A percentile compares a stretch with the other conserved stretches of the same genome.
Conservation (phyloP, 208 protist genomes). For the Phytomonas serpens region DNA sequence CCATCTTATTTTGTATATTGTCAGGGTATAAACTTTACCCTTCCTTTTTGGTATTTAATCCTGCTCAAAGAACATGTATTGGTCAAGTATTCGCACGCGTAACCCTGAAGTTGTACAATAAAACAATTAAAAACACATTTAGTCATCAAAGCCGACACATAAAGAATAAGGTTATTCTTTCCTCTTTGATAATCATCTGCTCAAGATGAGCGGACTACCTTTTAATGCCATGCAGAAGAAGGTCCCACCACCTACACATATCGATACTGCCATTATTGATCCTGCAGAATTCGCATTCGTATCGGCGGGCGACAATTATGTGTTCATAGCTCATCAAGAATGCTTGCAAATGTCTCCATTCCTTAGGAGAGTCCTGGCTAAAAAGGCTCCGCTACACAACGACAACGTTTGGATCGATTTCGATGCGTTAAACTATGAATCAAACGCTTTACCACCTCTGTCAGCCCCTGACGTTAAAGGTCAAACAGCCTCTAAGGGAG, state of each 20-base stretch:
- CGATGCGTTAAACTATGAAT: background rate
- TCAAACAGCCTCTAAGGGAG: background rate
- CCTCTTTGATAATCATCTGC: background rate
- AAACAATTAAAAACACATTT: background rate
- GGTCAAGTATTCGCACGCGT: background rate
- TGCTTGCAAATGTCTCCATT: slow-evolving; percentile 53
- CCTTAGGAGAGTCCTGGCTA: slow-evolving; percentile 42
- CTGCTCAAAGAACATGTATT: background rate
- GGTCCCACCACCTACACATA: slow-evolving; percentile 66
- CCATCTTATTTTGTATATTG: background rate
- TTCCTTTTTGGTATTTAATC: background rate
- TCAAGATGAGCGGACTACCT: slow-evolving; percentile 35
- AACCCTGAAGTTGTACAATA: background rate
- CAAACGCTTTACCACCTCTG: background rate
- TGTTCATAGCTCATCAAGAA: slow-evolving; percentile 47
- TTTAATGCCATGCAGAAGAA: slow-evolving; percentile 88
- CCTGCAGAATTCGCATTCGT: slow-evolving; percentile 59
- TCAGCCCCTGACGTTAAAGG: background rate
- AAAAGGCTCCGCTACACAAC: slow-evolving; percentile 23
- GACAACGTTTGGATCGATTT: slow-evolving; percentile 30
- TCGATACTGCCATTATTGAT: slow-evolving; percentile 54
- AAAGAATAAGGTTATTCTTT: background rate
- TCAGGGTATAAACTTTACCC: background rate
- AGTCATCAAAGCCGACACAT: background rate
- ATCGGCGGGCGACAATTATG: slow-evolving; percentile 39